Base-by-base conservation (phyloP, 2,329 filamentous ascomycete species). In the Fusarium heterosporum region DNA sequence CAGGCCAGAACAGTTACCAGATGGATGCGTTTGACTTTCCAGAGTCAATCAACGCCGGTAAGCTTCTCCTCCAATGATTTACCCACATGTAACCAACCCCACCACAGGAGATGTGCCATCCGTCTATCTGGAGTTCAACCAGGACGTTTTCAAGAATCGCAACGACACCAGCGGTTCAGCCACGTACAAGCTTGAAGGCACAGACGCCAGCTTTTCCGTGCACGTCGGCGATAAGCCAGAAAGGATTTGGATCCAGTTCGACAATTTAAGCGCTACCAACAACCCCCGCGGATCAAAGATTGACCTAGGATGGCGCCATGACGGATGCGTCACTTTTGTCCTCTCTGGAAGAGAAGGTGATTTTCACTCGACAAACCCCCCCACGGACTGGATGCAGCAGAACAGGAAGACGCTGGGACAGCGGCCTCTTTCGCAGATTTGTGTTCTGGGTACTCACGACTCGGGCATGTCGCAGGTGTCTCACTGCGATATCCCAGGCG, bases 181-280 rank as follows among this genome's bases (percentile, higher is more conserved):
- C 14, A 61, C 42, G 0, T 61, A 61, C 13, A 40, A 29, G 0
- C 12, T 61, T 0, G 58, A 61, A 12, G 58, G 58, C 3, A 61
- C 58, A 4, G 30, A 61, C 2, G 43, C 40, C 4, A 41, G 41
- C 1, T 61, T 61, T 16, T 47, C 56, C 13, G 45, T 61, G 4
- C 58, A 61, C 9, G 58, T 61, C 8, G 39, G 38, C 12, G 58
- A 61, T 12, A 52, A 61, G 4, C 56, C 58, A 9, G 55, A 50
- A 2, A 38, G 48, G 11, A 12, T 61, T 8, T 61, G 56, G 58
- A 16, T 55, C 1, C 42, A 61, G 22, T 56, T 61, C 8, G 48
- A 61, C 3, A 25, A 34, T 0, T 8, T 61, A 0, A 36, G 55
- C 3, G 14, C 58, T 2, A 3, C 41, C 2, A 60, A 60, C 0